These are phyloP conservation scores for Aureobasidium namibiae DNA, from an alignment of 2,329 filamentous ascomycete species.

Conservation along the genomic window DNA sequence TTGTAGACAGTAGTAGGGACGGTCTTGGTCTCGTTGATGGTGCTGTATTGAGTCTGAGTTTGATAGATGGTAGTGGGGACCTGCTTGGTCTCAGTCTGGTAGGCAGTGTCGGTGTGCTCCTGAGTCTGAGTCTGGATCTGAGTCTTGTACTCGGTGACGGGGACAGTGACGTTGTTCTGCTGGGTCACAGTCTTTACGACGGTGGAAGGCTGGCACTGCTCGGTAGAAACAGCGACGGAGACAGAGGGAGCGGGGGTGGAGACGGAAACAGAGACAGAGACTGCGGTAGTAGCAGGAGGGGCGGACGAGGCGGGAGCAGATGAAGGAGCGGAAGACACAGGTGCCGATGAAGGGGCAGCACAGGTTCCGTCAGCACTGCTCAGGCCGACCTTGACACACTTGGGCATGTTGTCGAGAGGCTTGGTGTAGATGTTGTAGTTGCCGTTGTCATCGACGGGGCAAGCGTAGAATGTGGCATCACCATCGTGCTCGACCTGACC, in stretches of 20 bases:
- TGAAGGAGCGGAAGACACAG: background rate
- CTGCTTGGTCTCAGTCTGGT: background rate
- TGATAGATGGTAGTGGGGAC: conserved; percentile 2
- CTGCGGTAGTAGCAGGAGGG: conserved; percentile 1
- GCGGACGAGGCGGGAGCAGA: too few relatives aligned
- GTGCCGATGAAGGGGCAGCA: background rate
- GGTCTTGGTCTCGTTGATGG: background rate
- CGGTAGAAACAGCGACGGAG: background rate
- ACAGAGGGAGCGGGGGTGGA: background rate
- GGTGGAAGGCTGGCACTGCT: background rate
- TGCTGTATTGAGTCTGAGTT: background rate
- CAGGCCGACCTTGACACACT: conserved; percentile 4
- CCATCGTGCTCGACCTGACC: conserved; percentile 45
- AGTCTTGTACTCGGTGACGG: background rate
- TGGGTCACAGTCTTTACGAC: background rate
- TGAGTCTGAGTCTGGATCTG: background rate
- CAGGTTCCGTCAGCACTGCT: conserved; percentile 15
- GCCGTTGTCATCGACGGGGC: conserved; percentile 43
- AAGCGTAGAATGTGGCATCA: conserved; percentile 48
- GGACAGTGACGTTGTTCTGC: conserved; percentile 1
- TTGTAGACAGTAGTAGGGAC: conserved; percentile 4
- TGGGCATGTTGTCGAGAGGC: conserved; percentile 14
- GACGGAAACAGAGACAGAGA: background rate
- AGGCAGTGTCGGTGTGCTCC: background rate
- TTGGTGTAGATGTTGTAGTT: conserved; percentile 34